These are phyloP conservation scores for Cyberlindnera samutprakarnensis DNA, from an alignment of 805 yeast genomes.

Conservation along the genomic window DNA sequence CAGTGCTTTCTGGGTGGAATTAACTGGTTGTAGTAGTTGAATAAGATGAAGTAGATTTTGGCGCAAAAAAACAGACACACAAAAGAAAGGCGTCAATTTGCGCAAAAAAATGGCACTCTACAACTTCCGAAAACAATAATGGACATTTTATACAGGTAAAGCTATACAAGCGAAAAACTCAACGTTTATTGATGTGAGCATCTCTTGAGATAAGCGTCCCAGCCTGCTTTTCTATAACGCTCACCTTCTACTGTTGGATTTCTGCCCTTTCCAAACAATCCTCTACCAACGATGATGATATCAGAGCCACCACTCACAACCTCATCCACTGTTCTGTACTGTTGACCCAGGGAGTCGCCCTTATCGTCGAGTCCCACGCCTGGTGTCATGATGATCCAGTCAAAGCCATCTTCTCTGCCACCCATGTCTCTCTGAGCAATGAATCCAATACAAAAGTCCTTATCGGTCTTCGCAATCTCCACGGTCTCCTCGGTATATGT, in stretches of 20 bases:
- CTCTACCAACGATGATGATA: constrained; percentile 96
- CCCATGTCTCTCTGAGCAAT: constrained; percentile 91
- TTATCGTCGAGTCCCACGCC: constrained; percentile 97
- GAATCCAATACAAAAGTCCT: constrained; percentile 90
- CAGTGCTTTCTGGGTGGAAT: no score
- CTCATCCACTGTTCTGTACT: constrained; percentile 85
- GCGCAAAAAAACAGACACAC: no score
- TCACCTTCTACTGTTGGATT: constrained; percentile 83
- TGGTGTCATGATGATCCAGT: constrained; percentile 96
- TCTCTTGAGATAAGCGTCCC: constrained; percentile 74
- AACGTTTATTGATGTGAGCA: neutral
- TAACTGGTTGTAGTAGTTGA: no score
- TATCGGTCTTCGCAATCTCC: constrained; percentile 82
- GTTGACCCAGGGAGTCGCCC: constrained; percentile 95
- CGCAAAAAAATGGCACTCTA: no score
- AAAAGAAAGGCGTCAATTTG: no score
- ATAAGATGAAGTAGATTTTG: no score
- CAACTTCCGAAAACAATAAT: no score
- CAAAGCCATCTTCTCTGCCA: constrained; percentile 76
- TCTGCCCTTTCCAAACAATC: constrained; percentile 89
- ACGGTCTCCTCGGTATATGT: constrained; percentile 83
- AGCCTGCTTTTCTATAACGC: constrained; percentile 88
- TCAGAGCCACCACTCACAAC: constrained; percentile 86
- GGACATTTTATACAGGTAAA: no score
- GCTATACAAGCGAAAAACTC: no score